These are phyloP conservation scores for Arabis hirsuta DNA, from an alignment of 345 rosid species.

Conservation along the genomic window DNA sequence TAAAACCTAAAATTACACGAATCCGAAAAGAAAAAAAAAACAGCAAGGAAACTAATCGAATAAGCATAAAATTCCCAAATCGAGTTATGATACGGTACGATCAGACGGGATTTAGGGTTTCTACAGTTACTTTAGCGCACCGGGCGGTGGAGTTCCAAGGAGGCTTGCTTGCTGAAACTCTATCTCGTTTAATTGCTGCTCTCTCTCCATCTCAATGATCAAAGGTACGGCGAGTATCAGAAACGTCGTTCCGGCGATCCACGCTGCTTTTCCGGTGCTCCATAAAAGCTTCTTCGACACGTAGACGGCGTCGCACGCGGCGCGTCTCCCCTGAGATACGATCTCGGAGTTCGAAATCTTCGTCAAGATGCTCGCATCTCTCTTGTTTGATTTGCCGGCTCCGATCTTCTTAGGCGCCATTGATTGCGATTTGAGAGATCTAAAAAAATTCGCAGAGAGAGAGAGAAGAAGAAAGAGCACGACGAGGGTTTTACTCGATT, in stretches of 20 bases:
- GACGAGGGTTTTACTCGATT: slow-evolving; percentile 9
- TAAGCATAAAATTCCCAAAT: background rate
- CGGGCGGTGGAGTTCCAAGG: slow-evolving; percentile 58
- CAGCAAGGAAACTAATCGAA: background rate
- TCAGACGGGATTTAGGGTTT: background rate
- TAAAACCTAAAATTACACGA: background rate
- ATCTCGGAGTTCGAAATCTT: slow-evolving; percentile 50
- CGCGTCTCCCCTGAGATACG: slow-evolving; percentile 61
- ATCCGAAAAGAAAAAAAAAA: background rate
- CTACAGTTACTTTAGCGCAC: slow-evolving; percentile 4
- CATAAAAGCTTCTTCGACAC: slow-evolving; percentile 75
- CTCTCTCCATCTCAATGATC: slow-evolving; percentile 70
- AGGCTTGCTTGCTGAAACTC: slow-evolving; percentile 75
- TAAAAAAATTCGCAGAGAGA: background rate
- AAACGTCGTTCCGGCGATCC: slow-evolving; percentile 80
- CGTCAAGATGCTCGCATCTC: slow-evolving; percentile 47
- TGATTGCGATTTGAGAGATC: background rate
- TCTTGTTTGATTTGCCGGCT: slow-evolving; percentile 29
- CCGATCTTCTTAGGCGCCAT: slow-evolving; percentile 66
- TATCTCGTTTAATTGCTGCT: slow-evolving; percentile 64
- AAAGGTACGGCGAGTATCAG: slow-evolving; percentile 71
- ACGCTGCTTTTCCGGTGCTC: slow-evolving; percentile 89
- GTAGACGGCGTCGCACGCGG: slow-evolving; percentile 55
- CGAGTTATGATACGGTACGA: background rate
- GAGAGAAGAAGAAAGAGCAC: no score